Evolutionary conservation across 257 asterid species (phyloP).

Genomic region (Thymus quinquecostatus): DNA sequence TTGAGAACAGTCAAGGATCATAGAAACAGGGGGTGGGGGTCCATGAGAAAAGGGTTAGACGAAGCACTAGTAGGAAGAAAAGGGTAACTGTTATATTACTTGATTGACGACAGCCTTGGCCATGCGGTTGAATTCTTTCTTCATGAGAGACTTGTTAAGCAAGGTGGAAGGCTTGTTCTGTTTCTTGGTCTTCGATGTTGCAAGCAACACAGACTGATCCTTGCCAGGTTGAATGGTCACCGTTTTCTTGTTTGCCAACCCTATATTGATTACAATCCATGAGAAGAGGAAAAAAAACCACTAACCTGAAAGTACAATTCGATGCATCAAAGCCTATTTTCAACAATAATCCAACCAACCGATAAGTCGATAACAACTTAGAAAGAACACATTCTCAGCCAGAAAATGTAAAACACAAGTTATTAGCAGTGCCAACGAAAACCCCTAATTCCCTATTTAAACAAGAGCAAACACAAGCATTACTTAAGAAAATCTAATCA

Average conservation of each 20-base stretch:
- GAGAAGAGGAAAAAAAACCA: background rate
- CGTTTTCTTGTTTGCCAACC: conserved; percentile 96
- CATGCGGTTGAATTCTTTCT: conserved; percentile 90
- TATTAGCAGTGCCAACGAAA: background rate
- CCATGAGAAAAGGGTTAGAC: background rate
- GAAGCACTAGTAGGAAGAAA: background rate
- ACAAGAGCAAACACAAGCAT: too few species aligned
- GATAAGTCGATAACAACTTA: background rate
- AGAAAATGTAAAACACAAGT: background rate
- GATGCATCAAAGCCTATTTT: background rate
- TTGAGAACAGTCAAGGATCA: background rate
- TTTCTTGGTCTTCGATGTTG: conserved; percentile 86
- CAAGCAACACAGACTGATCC: conserved; percentile 76
- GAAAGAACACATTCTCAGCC: background rate
- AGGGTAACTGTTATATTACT: conserved; percentile 39
- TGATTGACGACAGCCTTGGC: conserved; percentile 92
- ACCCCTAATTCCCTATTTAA: background rate
- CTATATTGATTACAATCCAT: conserved; percentile 41
- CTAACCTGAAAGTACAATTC: background rate
- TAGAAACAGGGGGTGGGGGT: too few species aligned
- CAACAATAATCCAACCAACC: background rate
- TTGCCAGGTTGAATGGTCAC: conserved; percentile 83
- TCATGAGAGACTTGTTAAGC: conserved; percentile 85
- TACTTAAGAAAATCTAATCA: background rate
- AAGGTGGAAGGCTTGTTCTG: conserved; percentile 75